Conservation (phyloP, 2,329 filamentous ascomycete species). For the Drechslerella dactyloides region DNA sequence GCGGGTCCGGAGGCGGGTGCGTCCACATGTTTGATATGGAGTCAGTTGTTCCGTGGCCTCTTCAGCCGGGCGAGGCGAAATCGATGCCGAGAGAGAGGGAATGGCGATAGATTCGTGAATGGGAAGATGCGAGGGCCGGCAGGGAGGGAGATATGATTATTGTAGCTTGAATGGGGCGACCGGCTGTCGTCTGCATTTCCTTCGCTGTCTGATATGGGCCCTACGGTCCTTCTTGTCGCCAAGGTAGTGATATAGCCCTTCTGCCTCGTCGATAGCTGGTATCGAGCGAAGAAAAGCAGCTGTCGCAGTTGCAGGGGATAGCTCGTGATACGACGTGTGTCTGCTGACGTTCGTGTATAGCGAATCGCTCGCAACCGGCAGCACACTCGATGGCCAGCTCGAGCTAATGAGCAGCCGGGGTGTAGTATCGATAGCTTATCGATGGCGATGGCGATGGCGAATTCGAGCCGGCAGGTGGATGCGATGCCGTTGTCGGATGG, state of each 20-base stretch:
- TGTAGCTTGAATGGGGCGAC: background rate
- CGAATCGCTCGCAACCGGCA: background rate
- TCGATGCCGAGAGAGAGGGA: background rate
- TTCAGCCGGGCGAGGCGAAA: slow-evolving; percentile 17
- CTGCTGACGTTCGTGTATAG: background rate
- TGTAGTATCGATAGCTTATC: background rate
- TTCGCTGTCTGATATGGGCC: background rate
- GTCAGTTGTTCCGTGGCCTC: background rate
- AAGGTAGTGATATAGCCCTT: background rate
- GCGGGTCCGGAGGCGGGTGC: slow-evolving; percentile 35
- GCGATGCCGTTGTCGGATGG: slow-evolving; percentile 10
- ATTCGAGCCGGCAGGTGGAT: background rate
- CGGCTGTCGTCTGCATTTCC: slow-evolving; percentile 4
- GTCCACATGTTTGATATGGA: slow-evolving; percentile 34
- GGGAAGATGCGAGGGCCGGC: background rate
- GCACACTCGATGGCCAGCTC: slow-evolving; percentile 24
- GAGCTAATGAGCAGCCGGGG: slow-evolving; percentile 42
- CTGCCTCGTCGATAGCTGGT: background rate
- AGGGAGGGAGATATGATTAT: background rate
- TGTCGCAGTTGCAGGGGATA: slow-evolving; percentile 10
- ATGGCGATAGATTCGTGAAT: background rate
- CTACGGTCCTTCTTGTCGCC: background rate
- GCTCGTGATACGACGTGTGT: slow-evolving; percentile 25
- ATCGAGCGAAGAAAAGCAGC: slow-evolving; percentile 30
- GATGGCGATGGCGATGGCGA: slow-evolving; percentile 22